Percentiles rank a stretch among this genome's conserved stretches.
These are phyloP conservation scores for Graphium sp. DNA, from an alignment of 2,329 filamentous ascomycete genomes.

Conservation along the genomic window DNA sequence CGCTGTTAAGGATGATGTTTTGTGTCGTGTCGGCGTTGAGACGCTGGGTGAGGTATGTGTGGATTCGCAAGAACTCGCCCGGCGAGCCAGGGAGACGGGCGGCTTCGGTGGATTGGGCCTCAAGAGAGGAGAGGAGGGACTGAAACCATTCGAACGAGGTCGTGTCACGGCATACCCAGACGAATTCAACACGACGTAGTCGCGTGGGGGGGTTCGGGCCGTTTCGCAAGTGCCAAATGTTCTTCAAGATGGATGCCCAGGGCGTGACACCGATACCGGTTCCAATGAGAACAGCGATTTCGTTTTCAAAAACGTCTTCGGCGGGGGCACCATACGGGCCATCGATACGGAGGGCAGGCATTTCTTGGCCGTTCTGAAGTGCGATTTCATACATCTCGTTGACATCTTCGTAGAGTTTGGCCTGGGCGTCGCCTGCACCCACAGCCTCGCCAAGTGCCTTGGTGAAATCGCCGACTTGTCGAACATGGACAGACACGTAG, in stretches of 20 bases:
- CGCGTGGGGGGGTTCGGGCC: constrained; percentile 64
- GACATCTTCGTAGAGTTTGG: constrained; percentile 64
- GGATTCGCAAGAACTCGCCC: constrained; percentile 71
- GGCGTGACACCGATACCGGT: constrained; percentile 65
- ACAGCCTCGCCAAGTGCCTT: constrained; percentile 63
- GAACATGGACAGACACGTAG: constrained; percentile 72
- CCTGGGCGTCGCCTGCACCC: constrained; percentile 62
- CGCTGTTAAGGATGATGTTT: constrained; percentile 80
- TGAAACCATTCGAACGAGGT: constrained; percentile 91
- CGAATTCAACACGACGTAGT: constrained; percentile 76
- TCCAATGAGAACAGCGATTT: constrained; percentile 62
- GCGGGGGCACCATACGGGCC: constrained; percentile 81
- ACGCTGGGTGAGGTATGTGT: constrained; percentile 77
- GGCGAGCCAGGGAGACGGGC: constrained; percentile 39
- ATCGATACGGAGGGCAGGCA: constrained; percentile 68
- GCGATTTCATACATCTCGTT: constrained; percentile 87
- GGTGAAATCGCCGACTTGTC: constrained; percentile 82
- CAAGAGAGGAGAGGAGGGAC: constrained; percentile 64
- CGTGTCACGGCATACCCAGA: constrained; percentile 84
- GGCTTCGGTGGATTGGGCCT: constrained; percentile 51
- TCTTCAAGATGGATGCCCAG: constrained; percentile 67
- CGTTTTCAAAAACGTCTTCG: constrained; percentile 82
- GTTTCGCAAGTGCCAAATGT: constrained; percentile 79
- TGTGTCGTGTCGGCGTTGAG: constrained; percentile 70
- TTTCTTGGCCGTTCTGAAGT: constrained; percentile 65